Percentiles rank a stretch among this genome's conserved stretches.
These are phyloP conservation scores for Cardamine chenopodiifolia DNA, from an alignment of 345 rosid genomes.

Conservation along the genomic window DNA sequence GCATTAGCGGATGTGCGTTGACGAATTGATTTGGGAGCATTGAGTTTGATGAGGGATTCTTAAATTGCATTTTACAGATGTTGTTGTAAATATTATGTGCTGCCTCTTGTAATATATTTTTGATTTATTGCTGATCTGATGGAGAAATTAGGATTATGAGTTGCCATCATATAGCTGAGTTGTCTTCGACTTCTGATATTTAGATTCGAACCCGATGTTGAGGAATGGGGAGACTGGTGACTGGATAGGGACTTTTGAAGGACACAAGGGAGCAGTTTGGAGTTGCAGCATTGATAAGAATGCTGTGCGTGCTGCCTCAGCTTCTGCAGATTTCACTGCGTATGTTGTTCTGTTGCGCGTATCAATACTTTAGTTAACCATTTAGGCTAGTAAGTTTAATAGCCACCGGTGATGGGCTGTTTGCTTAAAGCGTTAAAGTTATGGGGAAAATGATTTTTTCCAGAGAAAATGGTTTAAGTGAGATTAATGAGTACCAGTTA, in stretches of 20 bases:
- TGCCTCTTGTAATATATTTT: neutral
- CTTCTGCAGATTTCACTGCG: constrained; percentile 98
- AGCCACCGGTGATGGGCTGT: neutral
- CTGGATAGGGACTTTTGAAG: constrained; percentile 99
- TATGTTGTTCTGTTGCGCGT: constrained; percentile 43
- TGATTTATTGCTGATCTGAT: constrained; percentile 9
- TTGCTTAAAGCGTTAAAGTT: neutral
- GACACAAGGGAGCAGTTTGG: constrained; percentile 99
- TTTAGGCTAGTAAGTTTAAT: neutral
- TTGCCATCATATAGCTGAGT: neutral
- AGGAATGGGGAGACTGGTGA: constrained; percentile 99
- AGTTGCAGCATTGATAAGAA: constrained; percentile 86
- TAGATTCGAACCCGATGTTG: constrained; percentile 96
- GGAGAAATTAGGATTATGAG: neutral
- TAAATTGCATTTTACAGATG: neutral
- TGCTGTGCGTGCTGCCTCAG: constrained; percentile 93
- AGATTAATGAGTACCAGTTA: neutral
- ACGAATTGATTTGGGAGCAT: neutral
- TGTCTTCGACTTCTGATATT: constrained; percentile 20
- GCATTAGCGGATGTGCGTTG: neutral
- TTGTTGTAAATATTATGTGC: neutral
- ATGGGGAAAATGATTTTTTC: neutral
- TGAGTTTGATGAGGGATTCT: neutral
- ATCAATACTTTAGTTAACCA: neutral
- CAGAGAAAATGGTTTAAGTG: neutral